Conservation (phyloP, 371 early-diverging fungal species). For the Lichtheimia ornata region DNA sequence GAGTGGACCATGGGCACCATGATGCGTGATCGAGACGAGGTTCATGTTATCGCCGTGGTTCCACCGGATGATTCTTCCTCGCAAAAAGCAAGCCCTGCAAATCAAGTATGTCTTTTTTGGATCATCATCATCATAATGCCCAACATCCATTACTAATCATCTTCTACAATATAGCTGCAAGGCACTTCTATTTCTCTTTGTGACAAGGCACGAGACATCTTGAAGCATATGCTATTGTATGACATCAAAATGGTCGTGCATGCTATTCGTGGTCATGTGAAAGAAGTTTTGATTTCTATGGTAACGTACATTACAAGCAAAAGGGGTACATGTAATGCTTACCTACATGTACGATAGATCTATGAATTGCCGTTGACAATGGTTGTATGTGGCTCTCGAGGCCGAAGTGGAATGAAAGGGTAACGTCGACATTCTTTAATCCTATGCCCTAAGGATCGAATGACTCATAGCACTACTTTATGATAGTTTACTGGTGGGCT, state of each 20-base stretch:
- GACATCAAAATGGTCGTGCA: conserved; percentile 50
- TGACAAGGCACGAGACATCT: conserved; percentile 28
- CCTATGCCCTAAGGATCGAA: not conserved
- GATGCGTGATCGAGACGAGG: conserved; percentile 55
- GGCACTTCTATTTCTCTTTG: conserved; percentile 30
- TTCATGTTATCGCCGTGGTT: conserved; percentile 50
- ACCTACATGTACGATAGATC: conserved; percentile 30
- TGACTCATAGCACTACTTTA: not conserved
- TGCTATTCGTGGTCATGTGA: conserved; percentile 54
- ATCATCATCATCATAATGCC: not conserved
- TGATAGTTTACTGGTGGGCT: conserved; percentile 49
- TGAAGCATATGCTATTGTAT: conserved; percentile 43
- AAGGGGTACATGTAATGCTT: not conserved
- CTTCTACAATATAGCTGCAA: conserved; percentile 19
- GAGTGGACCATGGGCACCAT: conserved; percentile 65
- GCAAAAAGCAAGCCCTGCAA: not conserved
- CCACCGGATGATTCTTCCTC: not conserved
- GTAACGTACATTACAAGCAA: conserved; percentile 20
- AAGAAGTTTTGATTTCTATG: conserved; percentile 42
- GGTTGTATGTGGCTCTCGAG: conserved; percentile 62
- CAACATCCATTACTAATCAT: not conserved
- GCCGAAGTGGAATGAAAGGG: conserved; percentile 62
- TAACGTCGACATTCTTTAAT: conserved; percentile 13
- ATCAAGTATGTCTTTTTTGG: conserved; percentile 10
- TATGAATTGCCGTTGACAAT: conserved; percentile 50